Evolutionary conservation across 176 grass and related monocot species (phyloP).

Genomic region (Oryza meridionalis): DNA sequence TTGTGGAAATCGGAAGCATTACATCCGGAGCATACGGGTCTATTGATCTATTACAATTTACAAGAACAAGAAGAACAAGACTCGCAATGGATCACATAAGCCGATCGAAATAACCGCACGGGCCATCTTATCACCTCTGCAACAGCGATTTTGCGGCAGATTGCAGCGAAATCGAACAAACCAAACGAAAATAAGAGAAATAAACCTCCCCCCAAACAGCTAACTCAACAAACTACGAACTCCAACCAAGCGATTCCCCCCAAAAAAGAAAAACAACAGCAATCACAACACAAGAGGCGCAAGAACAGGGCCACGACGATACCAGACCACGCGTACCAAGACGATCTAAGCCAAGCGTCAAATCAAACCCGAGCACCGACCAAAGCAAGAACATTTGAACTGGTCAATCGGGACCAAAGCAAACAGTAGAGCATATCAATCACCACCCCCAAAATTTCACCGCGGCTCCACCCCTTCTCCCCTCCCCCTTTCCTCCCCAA

Average conservation of each 20-base stretch:
- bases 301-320: neutral
- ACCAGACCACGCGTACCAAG: neutral
- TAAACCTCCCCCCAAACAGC: neutral
- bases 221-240: neutral
- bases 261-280: neutral
- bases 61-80: no score
- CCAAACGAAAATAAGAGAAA: neutral
- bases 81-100: neutral
- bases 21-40: neutral
- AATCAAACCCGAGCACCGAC: neutral
- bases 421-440: constrained; percentile 3
- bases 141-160: neutral
- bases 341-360: neutral
- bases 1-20: neutral
- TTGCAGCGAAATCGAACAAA: constrained; percentile 1
- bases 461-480: neutral
- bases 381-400: constrained; percentile 4
- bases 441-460: neutral
- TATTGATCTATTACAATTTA: constrained; percentile 26
- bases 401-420: neutral
- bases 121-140: neutral
- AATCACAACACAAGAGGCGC: neutral
- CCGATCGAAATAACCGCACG: neutral
- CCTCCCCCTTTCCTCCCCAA: neutral
- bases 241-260: neutral